Evolutionary conservation across 1,284 basidiomycete species (phyloP).

Genomic region (Boletus mariae): DNA sequence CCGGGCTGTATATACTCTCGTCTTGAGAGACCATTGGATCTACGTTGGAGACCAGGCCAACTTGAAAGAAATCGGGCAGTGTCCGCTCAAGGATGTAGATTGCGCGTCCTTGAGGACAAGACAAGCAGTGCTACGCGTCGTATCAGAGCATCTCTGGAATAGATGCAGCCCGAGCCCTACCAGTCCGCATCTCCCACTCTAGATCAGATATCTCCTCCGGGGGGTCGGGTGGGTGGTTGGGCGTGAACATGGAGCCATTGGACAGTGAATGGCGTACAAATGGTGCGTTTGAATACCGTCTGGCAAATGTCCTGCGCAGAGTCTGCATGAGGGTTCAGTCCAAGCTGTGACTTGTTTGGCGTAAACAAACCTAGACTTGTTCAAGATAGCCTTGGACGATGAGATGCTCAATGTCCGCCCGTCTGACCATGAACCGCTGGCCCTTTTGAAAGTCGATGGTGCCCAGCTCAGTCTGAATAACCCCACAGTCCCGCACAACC

Average conservation of each 20-base stretch:
- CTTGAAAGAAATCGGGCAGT: slow-evolving; percentile 67
- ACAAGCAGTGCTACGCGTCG: slow-evolving; percentile 7
- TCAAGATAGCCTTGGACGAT: slow-evolving; percentile 91
- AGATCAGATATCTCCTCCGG: slow-evolving; percentile 34
- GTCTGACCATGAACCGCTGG: slow-evolving; percentile 80
- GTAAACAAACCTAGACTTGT: slow-evolving; percentile 46
- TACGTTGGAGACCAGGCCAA: slow-evolving; percentile 58
- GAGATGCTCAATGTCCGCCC: slow-evolving; percentile 87
- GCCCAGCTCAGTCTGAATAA: slow-evolving; percentile 86
- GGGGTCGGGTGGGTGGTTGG: slow-evolving; percentile 14
- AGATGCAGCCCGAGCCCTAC: slow-evolving; percentile 33
- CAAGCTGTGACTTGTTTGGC: slow-evolving; percentile 28
- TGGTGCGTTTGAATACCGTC: slow-evolving; percentile 4
- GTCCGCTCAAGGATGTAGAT: slow-evolving; percentile 66
- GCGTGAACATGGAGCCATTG: slow-evolving; percentile 24
- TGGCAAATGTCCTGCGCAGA: slow-evolving; percentile 1
- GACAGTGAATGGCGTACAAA: neutral
- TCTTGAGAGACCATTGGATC: slow-evolving; percentile 38
- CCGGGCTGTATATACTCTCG: slow-evolving; percentile 54
- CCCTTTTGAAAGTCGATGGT: slow-evolving; percentile 86
- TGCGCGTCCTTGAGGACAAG: slow-evolving; percentile 51
- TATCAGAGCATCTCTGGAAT: slow-evolving; percentile 26
- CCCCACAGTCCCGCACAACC: slow-evolving; percentile 82
- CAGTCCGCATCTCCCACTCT: slow-evolving; percentile 68
- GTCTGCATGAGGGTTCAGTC: slow-evolving; percentile 7